These are phyloP conservation scores for Clausena lansium DNA, from an alignment of 345 rosid genomes.

Conservation along the genomic window DNA sequence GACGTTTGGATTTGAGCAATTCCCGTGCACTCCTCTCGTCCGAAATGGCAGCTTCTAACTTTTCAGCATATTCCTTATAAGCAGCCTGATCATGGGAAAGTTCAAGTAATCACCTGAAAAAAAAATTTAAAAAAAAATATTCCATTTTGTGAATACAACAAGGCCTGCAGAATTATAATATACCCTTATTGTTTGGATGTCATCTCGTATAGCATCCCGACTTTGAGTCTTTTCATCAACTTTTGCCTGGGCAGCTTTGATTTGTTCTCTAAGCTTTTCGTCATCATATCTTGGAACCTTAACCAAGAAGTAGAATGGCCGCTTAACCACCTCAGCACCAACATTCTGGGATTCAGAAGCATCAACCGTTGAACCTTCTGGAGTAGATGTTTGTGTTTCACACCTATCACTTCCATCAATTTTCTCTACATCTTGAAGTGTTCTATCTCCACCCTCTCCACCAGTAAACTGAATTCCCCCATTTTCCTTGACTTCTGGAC, in stretches of 20 bases:
- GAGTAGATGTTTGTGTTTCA: conserved; percentile 18
- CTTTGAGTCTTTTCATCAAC: conserved; percentile 61
- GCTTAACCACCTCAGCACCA: conserved; percentile 42
- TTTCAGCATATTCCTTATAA: conserved; percentile 39
- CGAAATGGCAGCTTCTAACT: conserved; percentile 40
- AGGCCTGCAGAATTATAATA: conserved; percentile 4
- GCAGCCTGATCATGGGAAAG: conserved; percentile 38
- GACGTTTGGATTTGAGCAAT: conserved; percentile 52
- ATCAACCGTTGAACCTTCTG: conserved; percentile 27
- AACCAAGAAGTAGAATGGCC: conserved; percentile 49
- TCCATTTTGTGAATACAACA: conserved; percentile 1
- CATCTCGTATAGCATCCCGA: conserved; percentile 59
- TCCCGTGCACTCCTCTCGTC: conserved; percentile 65
- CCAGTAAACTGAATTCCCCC: neutral
- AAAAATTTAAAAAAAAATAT: neutral
- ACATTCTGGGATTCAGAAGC: conserved; percentile 39
- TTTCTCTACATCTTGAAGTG: conserved; percentile 17
- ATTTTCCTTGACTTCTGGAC: neutral
- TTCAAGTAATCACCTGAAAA: conserved; percentile 21
- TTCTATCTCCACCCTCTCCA: conserved; percentile 10
- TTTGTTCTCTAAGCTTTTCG: conserved; percentile 47
- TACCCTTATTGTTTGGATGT: conserved; percentile 54
- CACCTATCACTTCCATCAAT: conserved; percentile 22
- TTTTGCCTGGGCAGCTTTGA: conserved; percentile 44
- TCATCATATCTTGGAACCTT: conserved; percentile 69